These are phyloP conservation scores for Trichoderma atroviride DNA, from an alignment of 2,329 filamentous ascomycete genomes.

Conservation along the genomic window DNA sequence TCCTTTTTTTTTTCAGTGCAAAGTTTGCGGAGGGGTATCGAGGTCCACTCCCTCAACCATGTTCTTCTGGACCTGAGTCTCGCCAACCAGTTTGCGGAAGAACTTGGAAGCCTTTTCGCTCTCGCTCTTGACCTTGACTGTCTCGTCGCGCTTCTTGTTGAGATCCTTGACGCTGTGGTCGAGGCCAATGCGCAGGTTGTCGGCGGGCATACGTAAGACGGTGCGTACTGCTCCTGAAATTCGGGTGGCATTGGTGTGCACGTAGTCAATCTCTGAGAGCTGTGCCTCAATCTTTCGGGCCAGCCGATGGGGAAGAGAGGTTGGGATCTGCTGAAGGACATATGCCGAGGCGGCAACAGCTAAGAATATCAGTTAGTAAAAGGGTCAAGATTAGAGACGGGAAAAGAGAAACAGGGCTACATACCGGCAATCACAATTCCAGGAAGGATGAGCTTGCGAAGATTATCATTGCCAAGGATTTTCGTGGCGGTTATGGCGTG, in stretches of 20 bases:
- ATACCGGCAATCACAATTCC: slow-evolving; percentile 77
- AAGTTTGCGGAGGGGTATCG: slow-evolving; percentile 43
- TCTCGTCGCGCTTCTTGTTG: slow-evolving; percentile 76
- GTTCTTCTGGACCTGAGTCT: slow-evolving; percentile 57
- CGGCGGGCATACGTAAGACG: slow-evolving; percentile 83
- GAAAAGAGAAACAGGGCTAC: slow-evolving; percentile 39
- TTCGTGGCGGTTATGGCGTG: slow-evolving; percentile 80
- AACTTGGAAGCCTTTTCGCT: slow-evolving; percentile 88
- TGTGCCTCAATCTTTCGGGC: slow-evolving; percentile 81
- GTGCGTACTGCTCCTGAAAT: slow-evolving; percentile 86
- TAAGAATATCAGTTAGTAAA: slow-evolving; percentile 41
- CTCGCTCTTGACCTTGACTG: slow-evolving; percentile 76
- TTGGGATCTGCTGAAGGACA: slow-evolving; percentile 82
- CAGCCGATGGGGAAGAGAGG: slow-evolving; percentile 83
- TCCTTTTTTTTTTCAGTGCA: slow-evolving; percentile 32
- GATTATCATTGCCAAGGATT: slow-evolving; percentile 77
- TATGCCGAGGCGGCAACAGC: slow-evolving; percentile 77
- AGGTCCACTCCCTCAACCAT: slow-evolving; percentile 57
- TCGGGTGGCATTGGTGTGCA: slow-evolving; percentile 82
- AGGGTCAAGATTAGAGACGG: background rate
- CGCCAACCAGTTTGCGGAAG: slow-evolving; percentile 80
- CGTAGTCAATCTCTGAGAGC: slow-evolving; percentile 84
- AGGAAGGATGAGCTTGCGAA: slow-evolving; percentile 79
- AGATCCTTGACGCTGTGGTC: slow-evolving; percentile 86
- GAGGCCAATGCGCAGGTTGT: slow-evolving; percentile 80